Evolutionary conservation across 140 eudicot genomes (phyloP).

Genomic region (Anethum foeniculum): DNA sequence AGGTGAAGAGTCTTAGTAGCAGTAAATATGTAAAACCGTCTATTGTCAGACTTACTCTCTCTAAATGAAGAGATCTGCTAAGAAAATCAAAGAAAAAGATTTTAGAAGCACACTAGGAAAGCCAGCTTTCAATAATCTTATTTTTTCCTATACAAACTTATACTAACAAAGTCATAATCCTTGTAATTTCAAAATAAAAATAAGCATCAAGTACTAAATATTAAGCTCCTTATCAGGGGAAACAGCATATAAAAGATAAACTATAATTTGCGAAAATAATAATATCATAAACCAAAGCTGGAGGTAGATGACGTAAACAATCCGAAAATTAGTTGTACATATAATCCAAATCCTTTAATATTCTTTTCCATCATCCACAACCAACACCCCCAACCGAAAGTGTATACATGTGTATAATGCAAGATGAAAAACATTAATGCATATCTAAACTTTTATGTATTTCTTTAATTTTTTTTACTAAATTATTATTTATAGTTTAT

Average conservation of each 20-base stretch:
- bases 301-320: not conserved
- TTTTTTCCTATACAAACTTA: no score
- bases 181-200: not conserved
- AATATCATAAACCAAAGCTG: no score
- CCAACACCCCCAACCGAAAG: not conserved
- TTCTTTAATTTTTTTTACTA: no score
- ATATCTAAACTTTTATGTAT: no score
- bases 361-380: not conserved
- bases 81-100: conserved; percentile 7
- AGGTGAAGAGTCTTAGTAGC: conserved; percentile 89
- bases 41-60: conserved; percentile 72
- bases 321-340: not conserved
- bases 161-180: no score
- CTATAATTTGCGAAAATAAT: not conserved
- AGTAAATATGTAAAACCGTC: conserved; percentile 73
- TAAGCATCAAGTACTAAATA: not conserved
- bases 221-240: not conserved
- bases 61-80: conserved; percentile 79
- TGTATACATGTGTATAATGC: no score
- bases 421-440: no score
- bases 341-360: not conserved
- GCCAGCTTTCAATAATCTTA: not conserved
- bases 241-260: no score
- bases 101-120: not conserved
- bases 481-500: no score